Percentiles rank a stretch among this genome's conserved stretches.
phyloP scores from a whole-genome alignment of 495 filamentous ascomycete genomes.

The Jackrogersella multiformis region DNA sequence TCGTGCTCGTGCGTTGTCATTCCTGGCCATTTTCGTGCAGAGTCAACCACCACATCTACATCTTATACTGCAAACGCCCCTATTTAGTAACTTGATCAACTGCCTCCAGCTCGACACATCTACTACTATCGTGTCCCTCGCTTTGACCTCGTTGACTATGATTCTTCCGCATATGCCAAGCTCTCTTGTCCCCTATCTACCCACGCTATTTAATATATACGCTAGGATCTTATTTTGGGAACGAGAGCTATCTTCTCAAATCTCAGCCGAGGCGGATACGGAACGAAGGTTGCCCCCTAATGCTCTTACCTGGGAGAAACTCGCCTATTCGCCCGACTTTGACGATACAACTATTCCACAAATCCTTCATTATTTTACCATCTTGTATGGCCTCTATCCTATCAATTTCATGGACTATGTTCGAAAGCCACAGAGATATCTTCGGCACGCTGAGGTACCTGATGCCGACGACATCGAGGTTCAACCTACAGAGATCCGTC shows the following conservation, averaged over 20 bases:
- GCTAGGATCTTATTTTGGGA: constrained; percentile 79
- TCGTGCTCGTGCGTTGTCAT: constrained; percentile 64
- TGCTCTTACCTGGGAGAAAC: constrained; percentile 65
- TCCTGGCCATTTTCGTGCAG: constrained; percentile 71
- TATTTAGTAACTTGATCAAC: constrained; percentile 72
- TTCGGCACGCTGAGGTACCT: constrained; percentile 68
- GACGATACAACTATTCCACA: constrained; percentile 72
- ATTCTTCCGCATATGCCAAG: constrained; percentile 78
- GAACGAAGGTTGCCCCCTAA: constrained; percentile 40
- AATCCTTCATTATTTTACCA: constrained; percentile 78
- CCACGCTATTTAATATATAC: constrained; percentile 78
- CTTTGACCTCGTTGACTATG: constrained; percentile 75
- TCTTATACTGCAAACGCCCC: constrained; percentile 69
- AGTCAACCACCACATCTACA: constrained; percentile 76
- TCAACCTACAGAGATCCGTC: constrained; percentile 73
- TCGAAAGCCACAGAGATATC: constrained; percentile 74
- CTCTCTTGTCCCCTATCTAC: constrained; percentile 67
- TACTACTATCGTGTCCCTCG: constrained; percentile 70
- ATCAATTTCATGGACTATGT: constrained; percentile 81
- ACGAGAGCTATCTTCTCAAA: constrained; percentile 52
- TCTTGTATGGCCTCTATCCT: constrained; percentile 81
- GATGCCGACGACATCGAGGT: constrained; percentile 75
- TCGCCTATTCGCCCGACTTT: constrained; percentile 63
- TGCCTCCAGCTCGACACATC: constrained; percentile 78
- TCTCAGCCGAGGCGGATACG: constrained; percentile 44